Base-by-base conservation (phyloP, 208 protist genomes). In the Herpetomonas tarakana region DNA sequence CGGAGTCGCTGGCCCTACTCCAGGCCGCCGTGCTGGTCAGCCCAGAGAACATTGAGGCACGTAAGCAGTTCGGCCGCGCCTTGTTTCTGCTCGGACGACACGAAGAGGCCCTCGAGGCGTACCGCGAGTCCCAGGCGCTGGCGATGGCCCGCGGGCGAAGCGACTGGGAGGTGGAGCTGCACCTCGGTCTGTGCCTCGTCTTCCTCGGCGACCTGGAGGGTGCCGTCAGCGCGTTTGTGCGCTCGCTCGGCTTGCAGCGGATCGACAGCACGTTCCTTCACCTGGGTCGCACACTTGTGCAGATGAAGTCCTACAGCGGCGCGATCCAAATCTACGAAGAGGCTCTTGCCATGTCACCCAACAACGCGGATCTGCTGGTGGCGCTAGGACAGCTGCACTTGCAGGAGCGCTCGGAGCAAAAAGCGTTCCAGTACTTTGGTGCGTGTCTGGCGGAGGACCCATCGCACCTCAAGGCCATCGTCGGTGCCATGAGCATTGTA, bases 401-500 rank as follows among this genome's bases (percentile, higher is more conserved):
- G 41, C 67, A 95, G 46, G 52, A 85, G 38, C 86, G 84, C 18
- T 71, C 97, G 44, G 60, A 74, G 27, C 60, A 68, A 1, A 72
- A 88, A 9, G 98, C 96, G 1, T 98, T 98, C 70, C 78, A 98
- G 44, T 93, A 78, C 67, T 41, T 97, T 14, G 96, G 94, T 1
- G 91, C 80, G 41, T 93, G 94, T 26, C 85, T 99, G 19, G 93
- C 93, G 14, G 62, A 96, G 27, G 81, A 97, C 66, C 87, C 94
- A 2, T 76, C 68, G 9, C 94, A 98, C 66, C 55, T 90, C 18
- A 71, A 83, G 60, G 96, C 96, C 1, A 90, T 98, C 56, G 78
- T 98, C 19, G 94, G 91, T 1, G 93, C 93, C 31, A 95, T 84
- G 0, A 97, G 93, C 27, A 90, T 98, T 31, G 97, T 98, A n/a